Percentiles rank a stretch among this genome's conserved stretches.
phyloP scores from a whole-genome alignment of 495 filamentous ascomycete species.

The Penicillium manginii region DNA sequence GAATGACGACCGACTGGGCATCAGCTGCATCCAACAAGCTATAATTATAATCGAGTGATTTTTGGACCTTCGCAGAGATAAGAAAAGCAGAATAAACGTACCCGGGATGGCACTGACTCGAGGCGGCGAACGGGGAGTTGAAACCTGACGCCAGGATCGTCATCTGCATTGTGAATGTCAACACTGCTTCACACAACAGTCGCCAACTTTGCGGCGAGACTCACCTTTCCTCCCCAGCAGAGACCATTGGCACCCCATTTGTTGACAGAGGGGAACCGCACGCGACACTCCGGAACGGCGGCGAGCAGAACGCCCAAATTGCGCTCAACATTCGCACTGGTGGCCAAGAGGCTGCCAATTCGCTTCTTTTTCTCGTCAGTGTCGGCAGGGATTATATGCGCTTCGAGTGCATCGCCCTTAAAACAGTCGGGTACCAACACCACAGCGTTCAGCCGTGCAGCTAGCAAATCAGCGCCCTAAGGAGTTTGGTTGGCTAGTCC shows the following conservation, averaged over 20 bases:
- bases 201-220: neutral
- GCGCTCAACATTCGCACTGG: constrained; percentile 24
- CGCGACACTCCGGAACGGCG: constrained; percentile 28
- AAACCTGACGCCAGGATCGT: constrained; percentile 43
- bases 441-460: constrained; percentile 37
- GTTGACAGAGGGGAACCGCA: constrained; percentile 34
- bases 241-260: constrained; percentile 50
- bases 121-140: constrained; percentile 47
- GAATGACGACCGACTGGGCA: constrained; percentile 49
- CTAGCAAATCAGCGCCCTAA: constrained; percentile 59
- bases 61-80: neutral
- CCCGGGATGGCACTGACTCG: constrained; percentile 56
- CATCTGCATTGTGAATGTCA: constrained; percentile 31
- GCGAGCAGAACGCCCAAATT: constrained; percentile 30
- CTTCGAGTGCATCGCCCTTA: constrained; percentile 35
- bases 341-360: constrained; percentile 32
- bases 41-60: constrained; percentile 13
- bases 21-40: constrained; percentile 48
- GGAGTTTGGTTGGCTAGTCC: constrained; percentile 53
- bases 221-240: constrained; percentile 55
- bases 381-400: constrained; percentile 41
- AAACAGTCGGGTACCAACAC: constrained; percentile 55
- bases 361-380: constrained; percentile 47
- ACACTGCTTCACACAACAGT: neutral
- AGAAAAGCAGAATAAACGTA: constrained; percentile 20